These are phyloP conservation scores for Moesziomyces globuligerus DNA, from an alignment of 1,284 basidiomycete species.

Conservation along the genomic window DNA sequence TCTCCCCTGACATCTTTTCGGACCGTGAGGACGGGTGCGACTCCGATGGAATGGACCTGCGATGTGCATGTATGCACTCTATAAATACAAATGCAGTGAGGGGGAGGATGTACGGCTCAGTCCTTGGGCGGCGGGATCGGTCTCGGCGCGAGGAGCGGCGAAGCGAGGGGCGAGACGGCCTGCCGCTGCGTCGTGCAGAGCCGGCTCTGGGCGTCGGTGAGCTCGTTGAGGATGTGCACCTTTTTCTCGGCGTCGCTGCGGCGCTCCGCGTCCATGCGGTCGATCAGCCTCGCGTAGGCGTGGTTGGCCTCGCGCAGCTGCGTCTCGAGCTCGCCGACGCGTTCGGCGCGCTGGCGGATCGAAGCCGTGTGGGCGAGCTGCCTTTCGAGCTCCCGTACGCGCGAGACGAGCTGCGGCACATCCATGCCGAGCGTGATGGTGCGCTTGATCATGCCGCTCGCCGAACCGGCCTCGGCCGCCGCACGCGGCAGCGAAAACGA, in stretches of 20 bases:
- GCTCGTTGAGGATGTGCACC: constrained; percentile 51
- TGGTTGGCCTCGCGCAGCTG: constrained; percentile 35
- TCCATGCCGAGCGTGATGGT: constrained; percentile 61
- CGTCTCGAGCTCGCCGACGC: constrained; percentile 33
- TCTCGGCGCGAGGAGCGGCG: no score
- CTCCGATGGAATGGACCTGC: no score
- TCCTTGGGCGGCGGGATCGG: no score
- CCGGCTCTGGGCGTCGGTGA: constrained; percentile 38
- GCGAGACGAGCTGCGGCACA: constrained; percentile 28
- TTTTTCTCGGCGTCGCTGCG: constrained; percentile 31
- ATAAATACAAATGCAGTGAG: no score
- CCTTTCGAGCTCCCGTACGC: constrained; percentile 49
- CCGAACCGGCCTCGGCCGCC: neutral
- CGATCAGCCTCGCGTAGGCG: constrained; percentile 28
- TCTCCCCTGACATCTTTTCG: no score
- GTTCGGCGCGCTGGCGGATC: constrained; percentile 33
- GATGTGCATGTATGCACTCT: no score
- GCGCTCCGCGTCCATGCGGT: constrained; percentile 37
- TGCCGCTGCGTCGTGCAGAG: constrained; percentile 33
- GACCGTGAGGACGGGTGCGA: no score
- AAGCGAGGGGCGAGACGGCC: neutral
- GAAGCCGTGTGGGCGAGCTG: constrained; percentile 36
- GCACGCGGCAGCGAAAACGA: constrained; percentile 10
- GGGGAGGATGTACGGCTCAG: no score
- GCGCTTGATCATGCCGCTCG: constrained; percentile 33